Base-by-base conservation (phyloP, 78 protist genomes). In the Dictyostelium intermedium region DNA sequence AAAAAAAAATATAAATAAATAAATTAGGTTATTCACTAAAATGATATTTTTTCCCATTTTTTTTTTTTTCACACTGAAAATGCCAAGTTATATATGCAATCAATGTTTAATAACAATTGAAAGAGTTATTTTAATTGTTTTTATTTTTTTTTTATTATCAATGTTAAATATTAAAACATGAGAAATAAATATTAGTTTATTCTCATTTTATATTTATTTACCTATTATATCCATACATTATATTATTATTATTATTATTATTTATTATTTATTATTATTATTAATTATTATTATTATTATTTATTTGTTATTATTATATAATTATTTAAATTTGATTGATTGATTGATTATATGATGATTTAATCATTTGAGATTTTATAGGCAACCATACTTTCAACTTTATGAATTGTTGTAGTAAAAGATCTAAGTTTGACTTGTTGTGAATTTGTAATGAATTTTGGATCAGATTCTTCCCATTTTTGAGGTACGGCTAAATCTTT, bases 401-500 rank as follows among this genome's bases (percentile, higher is more conserved):
- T 94, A 60, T 94, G 96, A 80, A 94, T 85, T 45, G 79, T 73
- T 0, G 99, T 99, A 30, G 96, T 95, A 92, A 99, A 98, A n/a
- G 99, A 98, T 30, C 99, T 96, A 72, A 99, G 96, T 39, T 95
- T 91, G 16, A 97, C 99, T 16, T 97, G 98, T 30, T 91, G 91
- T 35, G 98, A 74, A 13, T 98, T 98, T 30, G 74, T 30, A 50
- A 99, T 97, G 89, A 87, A 91, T 85, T 96, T 92, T 25, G 99
- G 99, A 77, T 98, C 99, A 30, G 97, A 85, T 92, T 98, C 99
- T 61, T 98, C 99, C 99, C 99, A 98, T 70, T 95, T 78, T 25
- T 79, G 87, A 32, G 98, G 85, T 18, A 87, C 95, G 1, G 23
- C 50, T 25, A 82, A 10, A 74, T 86, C 89, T 43, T 85, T 81